Evolutionary conservation across 23 red algal species (phyloP).

Genomic region (Gracilariopsis chorda): DNA sequence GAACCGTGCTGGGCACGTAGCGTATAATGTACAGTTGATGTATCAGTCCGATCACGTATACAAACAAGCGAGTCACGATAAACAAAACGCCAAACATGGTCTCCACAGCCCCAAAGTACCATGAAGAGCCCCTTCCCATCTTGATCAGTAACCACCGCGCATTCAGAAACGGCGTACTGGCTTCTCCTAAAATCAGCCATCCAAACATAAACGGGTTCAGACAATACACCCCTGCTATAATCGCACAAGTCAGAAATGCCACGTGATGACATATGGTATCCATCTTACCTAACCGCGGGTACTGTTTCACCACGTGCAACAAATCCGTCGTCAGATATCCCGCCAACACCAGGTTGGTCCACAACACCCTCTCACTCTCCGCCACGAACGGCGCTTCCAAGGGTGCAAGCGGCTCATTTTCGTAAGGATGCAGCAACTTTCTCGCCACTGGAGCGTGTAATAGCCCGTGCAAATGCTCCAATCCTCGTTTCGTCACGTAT

Average conservation of each 20-base stretch:
- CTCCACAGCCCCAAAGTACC: slow-evolving; percentile 12
- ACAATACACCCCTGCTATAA: slow-evolving; percentile 41
- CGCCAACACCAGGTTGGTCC: slow-evolving; percentile 43
- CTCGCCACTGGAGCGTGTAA: not conserved
- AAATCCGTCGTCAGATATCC: slow-evolving; percentile 57
- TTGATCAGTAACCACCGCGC: slow-evolving; percentile 72
- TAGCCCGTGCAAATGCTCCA: slow-evolving; percentile 42
- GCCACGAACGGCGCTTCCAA: not conserved
- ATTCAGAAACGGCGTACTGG: slow-evolving; percentile 74
- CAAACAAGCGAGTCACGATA: slow-evolving; percentile 59
- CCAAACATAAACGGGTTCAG: slow-evolving; percentile 59
- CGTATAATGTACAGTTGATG: slow-evolving; percentile 36
- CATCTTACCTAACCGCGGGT: slow-evolving; percentile 48
- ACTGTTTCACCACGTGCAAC: slow-evolving; percentile 42
- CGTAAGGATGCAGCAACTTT: slow-evolving; percentile 26
- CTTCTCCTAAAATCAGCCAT: slow-evolving; percentile 75
- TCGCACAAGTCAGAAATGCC: slow-evolving; percentile 40
- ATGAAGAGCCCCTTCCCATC: slow-evolving; percentile 27
- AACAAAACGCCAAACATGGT: slow-evolving; percentile 58
- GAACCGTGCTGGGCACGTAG: not conserved
- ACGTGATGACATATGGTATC: slow-evolving; percentile 67
- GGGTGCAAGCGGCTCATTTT: not conserved
- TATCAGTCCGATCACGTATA: slow-evolving; percentile 40
- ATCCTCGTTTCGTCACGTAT: slow-evolving; percentile 26
- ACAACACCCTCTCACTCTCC: slow-evolving; percentile 12